Base-by-base conservation (phyloP, 139 green algal genomes). In the Asterochloris sp. region DNA sequence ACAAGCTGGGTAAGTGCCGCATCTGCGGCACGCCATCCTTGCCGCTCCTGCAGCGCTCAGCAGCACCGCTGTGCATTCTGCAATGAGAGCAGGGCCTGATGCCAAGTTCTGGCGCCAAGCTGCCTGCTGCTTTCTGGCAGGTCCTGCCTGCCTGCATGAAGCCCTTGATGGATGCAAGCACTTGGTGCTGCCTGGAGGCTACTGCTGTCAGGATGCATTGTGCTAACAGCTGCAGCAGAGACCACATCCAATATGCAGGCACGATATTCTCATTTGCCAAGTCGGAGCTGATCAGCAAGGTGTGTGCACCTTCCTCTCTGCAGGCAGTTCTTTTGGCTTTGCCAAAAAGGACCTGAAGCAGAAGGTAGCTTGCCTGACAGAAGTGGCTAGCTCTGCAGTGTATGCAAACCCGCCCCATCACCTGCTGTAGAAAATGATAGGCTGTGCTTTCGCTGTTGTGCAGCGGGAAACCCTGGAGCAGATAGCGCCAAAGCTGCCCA, bases 381-480 rank as follows among this genome's bases (percentile, higher is more conserved):
- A 16, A 78, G 0, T 29, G 26, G 11, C 13, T 69, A 29, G 21
- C 13, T 15, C 26, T 47, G n/a, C 63, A 73, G 16, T 13, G 12
- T 12, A 21, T 26, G 17, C 19, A 29, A 17, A 79, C 11, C 16
- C 16, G 17, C n/a, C 23, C 38, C 74, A 79, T 60, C 17, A 26
- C 29, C 14, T 26, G n/a, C 21, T 73, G 69, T 24, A 6, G 10
- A 63, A 0, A 12, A 10, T 17, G 10, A 13, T 13, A 12, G 24
- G 38, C 62, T 78, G 69, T 62, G 13, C 74, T 60, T 64, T n/a
- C 6, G 15, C 64, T 83, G 28, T 38, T 9, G 13, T 83, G 78
- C 87, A 91, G 88, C 83, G 74, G 12, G 85, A 91, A 28, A 89
- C 78, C 16, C 64, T 92, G 19, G 82, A 79, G 67, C 47, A 60